Base-by-base conservation (phyloP, 1,139 yeast species). In the Zygoascus meyerae region DNA sequence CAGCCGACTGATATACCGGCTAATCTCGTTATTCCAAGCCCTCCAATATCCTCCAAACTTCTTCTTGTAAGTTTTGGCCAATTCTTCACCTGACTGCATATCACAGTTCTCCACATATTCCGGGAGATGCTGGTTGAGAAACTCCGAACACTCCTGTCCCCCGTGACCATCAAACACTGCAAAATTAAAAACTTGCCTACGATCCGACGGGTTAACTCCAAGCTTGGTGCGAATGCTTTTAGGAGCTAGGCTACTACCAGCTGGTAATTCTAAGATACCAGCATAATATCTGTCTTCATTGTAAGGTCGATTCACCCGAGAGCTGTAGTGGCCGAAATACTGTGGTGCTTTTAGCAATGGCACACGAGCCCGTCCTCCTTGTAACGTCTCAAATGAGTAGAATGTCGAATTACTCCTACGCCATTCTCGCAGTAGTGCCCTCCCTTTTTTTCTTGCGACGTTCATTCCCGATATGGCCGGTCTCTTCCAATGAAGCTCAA, bases 131-230 rank as follows among this genome's bases (percentile, higher is more conserved):
- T 71, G 66, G 30, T 73, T 69, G 29, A 90, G 69, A 57, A 73
- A 84, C 26, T 69, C 73, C 37, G 89, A 74, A 58, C 95, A 86
- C 51, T 82, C 79, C 32, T 72, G 74, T 14, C 96, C 95, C 3
- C 97, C 97, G 64, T 92, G 98, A 2, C 97, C 98, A 65, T 92
- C 98, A 64, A 83, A 89, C 2, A 92, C 75, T 42, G 79, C 78
- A 62, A 85, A 81, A 58, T 79, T 79, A 66, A 87, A 83, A 30
- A 79, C 75, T 34, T 59, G 59, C 3, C 67, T 56, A 28, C 63
- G 58, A 14, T 55, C 48, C 9, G 47, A 49, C 37, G 53, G 42
- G 9, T 55, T 21, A 4, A 29, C 31, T 6, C 43, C 41, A 12
- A 32, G 9, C 9, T 17, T 33, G 8, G 31, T 49, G 42, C 47